These are phyloP conservation scores for Ilyonectria destructans DNA, from an alignment of 2,329 filamentous ascomycete species.

Conservation along the genomic window DNA sequence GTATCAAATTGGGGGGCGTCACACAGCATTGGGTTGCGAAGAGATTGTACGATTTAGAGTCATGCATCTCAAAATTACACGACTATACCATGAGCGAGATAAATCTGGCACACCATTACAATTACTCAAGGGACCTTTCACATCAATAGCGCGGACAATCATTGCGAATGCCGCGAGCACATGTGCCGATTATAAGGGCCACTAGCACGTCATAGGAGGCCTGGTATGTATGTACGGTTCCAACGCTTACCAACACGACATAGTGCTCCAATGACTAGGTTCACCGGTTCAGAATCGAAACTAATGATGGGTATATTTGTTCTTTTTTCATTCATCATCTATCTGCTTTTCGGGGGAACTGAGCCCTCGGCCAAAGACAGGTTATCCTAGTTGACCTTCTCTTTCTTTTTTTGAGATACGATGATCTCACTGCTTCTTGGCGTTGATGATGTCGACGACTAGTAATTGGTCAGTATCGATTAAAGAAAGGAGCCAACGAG, in stretches of 20 bases:
- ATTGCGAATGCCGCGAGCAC: background rate
- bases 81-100: conserved; percentile 5
- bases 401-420: conserved; percentile 37
- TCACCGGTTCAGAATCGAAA: background rate
- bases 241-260: background rate
- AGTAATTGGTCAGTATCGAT: conserved; percentile 26
- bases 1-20: conserved; percentile 43
- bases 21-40: conserved; percentile 51
- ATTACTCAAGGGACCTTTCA: background rate
- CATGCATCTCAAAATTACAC: conserved; percentile 41
- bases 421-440: conserved; percentile 62
- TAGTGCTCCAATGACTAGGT: background rate
- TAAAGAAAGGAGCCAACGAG: background rate
- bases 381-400: conserved; percentile 31
- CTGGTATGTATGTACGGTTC: background rate
- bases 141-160: background rate
- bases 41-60: conserved; percentile 48
- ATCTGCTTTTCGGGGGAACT: conserved; percentile 27
- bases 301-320: conserved; percentile 44
- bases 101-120: background rate
- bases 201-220: background rate
- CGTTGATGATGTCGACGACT: conserved; percentile 76
- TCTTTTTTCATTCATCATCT: conserved; percentile 46
- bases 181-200: background rate
- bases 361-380: conserved; percentile 14